These are phyloP conservation scores for Suhomyces ambrosiae DNA, from an alignment of 1,139 yeast species.

Conservation along the genomic window DNA sequence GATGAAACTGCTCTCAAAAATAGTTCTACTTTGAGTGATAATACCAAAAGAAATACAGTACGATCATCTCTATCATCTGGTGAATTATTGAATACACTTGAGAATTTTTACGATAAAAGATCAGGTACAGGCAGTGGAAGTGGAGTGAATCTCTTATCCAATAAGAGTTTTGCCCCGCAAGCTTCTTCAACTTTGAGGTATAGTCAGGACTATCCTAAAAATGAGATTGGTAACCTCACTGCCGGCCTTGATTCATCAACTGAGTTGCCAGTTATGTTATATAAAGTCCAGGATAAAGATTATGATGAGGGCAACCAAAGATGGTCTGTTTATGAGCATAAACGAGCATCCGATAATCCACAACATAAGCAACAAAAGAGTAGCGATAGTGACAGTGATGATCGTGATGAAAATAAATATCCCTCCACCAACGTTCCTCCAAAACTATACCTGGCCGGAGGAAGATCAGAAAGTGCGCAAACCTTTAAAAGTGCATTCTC, in stretches of 20 bases:
- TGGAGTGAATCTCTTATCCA: slow-evolving; percentile 3
- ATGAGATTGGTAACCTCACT: slow-evolving; percentile 22
- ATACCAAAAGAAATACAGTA: slow-evolving; percentile 17
- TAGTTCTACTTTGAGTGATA: slow-evolving; percentile 3
- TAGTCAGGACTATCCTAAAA: slow-evolving; percentile 14
- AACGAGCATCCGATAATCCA: slow-evolving; percentile 13
- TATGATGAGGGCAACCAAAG: slow-evolving; percentile 29
- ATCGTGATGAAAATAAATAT: not conserved
- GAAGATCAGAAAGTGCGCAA: slow-evolving; percentile 9
- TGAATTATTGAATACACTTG: slow-evolving; percentile 36
- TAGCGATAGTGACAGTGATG: slow-evolving; percentile 11
- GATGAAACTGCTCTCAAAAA: slow-evolving; percentile 20
- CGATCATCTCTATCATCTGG: slow-evolving; percentile 38
- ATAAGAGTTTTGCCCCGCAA: slow-evolving; percentile 9
- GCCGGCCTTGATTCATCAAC: slow-evolving; percentile 32
- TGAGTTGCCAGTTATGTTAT: slow-evolving; percentile 34
- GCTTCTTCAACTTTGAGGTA: slow-evolving; percentile 13
- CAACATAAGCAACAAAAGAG: slow-evolving; percentile 3
- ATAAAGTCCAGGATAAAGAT: slow-evolving; percentile 32
- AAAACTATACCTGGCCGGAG: slow-evolving; percentile 2
- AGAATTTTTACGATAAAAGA: slow-evolving; percentile 16
- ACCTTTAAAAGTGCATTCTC: slow-evolving; percentile 12
- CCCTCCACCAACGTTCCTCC: slow-evolving; percentile 4
- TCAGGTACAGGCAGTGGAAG: slow-evolving; percentile 1
- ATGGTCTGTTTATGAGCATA: slow-evolving; percentile 32